phyloP scores from a whole-genome alignment of 306 rosid genomes.

The Glycine latifolia region DNA sequence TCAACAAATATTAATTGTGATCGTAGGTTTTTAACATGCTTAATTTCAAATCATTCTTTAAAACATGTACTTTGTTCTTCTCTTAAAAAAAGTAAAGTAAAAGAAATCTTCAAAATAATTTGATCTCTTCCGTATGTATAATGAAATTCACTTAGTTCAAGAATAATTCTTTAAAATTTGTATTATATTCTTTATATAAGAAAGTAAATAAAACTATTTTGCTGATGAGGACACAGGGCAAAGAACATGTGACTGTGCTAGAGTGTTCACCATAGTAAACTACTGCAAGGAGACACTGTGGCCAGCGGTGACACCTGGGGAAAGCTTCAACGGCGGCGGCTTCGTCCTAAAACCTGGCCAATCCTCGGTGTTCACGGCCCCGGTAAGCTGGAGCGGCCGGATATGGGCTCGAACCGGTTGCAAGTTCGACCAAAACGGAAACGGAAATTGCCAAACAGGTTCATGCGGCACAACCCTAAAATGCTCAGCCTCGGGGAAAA shows the following conservation, averaged over 20 bases:
- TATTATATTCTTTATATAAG: no score
- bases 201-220: background rate
- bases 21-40: background rate
- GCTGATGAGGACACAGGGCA: background rate
- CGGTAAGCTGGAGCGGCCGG: slow-evolving; percentile 80
- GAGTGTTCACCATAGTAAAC: slow-evolving; percentile 80
- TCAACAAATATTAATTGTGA: no score
- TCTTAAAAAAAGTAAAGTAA: no score
- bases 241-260: slow-evolving; percentile 59
- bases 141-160: no score
- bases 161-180: no score
- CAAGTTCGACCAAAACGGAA: slow-evolving; percentile 72
- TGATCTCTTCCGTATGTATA: no score
- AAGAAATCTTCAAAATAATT: no score
- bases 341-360: slow-evolving; percentile 72
- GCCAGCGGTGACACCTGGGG: slow-evolving; percentile 84
- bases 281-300: slow-evolving; percentile 85
- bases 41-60: no score
- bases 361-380: slow-evolving; percentile 65
- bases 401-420: slow-evolving; percentile 96
- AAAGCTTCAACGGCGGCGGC: slow-evolving; percentile 78
- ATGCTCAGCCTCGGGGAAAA: slow-evolving; percentile 67
- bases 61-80: no score
- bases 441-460: slow-evolving; percentile 73
- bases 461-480: slow-evolving; percentile 67